phyloP scores from a whole-genome alignment of 208 protist genomes.

The Entamoeba dispar region DNA sequence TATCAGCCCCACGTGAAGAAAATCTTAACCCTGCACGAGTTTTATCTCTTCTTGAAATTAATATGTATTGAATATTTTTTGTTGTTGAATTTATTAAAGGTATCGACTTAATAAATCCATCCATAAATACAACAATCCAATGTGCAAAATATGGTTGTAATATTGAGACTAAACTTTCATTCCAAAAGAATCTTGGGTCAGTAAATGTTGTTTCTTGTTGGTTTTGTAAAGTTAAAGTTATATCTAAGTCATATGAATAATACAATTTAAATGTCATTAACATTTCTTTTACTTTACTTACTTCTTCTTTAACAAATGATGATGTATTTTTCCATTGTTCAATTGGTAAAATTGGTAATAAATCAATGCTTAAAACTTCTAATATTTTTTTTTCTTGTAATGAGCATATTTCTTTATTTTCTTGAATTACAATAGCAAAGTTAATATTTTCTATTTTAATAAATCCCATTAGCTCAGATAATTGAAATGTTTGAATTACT shows the following conservation, averaged over 20 bases:
- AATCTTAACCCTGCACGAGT: constrained; percentile 36
- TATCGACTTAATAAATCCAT: background rate
- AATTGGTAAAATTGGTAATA: background rate
- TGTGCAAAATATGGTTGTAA: background rate
- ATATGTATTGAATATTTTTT: background rate
- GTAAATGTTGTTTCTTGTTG: background rate
- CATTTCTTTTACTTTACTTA: background rate
- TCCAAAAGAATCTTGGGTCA: background rate
- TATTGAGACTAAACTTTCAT: background rate
- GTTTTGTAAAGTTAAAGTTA: background rate
- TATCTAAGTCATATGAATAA: background rate
- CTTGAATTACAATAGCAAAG: background rate
- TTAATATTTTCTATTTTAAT: background rate
- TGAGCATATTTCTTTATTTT: no score
- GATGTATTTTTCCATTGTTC: background rate
- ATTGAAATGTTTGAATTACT: no score
- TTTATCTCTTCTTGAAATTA: constrained; percentile 29
- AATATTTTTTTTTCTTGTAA: background rate
- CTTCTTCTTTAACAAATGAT: background rate
- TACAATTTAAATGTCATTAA: background rate
- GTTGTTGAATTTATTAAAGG: background rate
- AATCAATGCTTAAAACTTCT: background rate
- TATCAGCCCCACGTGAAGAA: constrained; percentile 37
- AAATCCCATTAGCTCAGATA: background rate
- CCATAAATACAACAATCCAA: background rate